Conservation (phyloP, 768 basidiomycete genomes). For the Tricholoma matsutake region DNA sequence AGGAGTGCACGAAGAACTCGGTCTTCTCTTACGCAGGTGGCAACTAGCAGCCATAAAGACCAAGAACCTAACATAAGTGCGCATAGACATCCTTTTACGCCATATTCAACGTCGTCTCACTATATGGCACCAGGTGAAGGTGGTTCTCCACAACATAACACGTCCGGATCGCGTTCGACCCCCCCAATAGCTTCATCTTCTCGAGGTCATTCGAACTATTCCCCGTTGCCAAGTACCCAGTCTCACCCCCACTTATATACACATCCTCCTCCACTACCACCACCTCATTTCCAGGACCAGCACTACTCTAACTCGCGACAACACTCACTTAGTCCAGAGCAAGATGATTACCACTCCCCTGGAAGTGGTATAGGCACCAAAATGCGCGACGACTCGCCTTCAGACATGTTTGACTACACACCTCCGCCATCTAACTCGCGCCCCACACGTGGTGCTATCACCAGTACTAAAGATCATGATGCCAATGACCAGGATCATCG, state of each 20-base stretch:
- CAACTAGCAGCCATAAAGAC: constrained; percentile 31
- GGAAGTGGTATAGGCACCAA: background rate
- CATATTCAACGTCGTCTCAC: constrained; percentile 5
- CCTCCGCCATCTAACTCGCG: background rate
- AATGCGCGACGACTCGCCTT: background rate
- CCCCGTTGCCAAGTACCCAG: constrained; percentile 11
- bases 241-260: constrained; percentile 17
- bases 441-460: background rate
- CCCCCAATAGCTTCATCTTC: constrained; percentile 8
- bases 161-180: constrained; percentile 25
- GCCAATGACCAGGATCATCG: constrained; percentile 1
- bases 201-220: constrained; percentile 5
- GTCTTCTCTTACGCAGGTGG: constrained; percentile 4
- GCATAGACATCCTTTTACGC: constrained; percentile 1
- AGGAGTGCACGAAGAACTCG: constrained; percentile 18
- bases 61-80: constrained; percentile 26
- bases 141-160: constrained; percentile 22
- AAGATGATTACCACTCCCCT: background rate
- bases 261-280: constrained; percentile 12
- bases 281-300: constrained; percentile 9
- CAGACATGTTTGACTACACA: background rate
- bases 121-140: constrained; percentile 6
- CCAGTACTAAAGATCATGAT: constrained; percentile 2
- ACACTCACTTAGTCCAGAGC: background rate
- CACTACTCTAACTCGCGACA: constrained; percentile 1